Percentiles rank a stretch among this genome's conserved stretches.
Conservation (phyloP, 768 basidiomycete genomes). For the Omphalotus guepiniiformis region DNA sequence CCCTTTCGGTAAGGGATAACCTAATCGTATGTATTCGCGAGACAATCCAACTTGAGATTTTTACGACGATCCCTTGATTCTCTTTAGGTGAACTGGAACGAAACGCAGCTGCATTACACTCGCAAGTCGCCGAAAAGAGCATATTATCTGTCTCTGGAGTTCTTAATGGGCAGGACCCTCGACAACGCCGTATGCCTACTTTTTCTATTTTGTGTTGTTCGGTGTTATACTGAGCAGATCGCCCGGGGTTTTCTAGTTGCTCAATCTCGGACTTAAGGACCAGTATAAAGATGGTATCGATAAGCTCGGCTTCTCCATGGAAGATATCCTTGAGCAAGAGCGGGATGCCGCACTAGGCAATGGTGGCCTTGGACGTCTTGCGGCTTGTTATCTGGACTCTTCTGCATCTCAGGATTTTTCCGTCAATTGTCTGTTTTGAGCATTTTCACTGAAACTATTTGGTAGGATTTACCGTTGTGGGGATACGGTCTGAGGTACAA, state of each 20-base stretch:
- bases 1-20: constrained; percentile 83
- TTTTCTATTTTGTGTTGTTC: constrained; percentile 44
- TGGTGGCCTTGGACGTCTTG: constrained; percentile 92
- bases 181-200: constrained; percentile 50
- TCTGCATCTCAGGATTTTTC: constrained; percentile 73
- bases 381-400: constrained; percentile 97
- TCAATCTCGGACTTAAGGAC: constrained; percentile 85
- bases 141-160: constrained; percentile 96
- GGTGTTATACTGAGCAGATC: constrained; percentile 38
- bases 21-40: constrained; percentile 53
- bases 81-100: constrained; percentile 76
- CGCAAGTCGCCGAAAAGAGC: constrained; percentile 85
- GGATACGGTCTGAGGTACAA: constrained; percentile 92
- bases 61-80: constrained; percentile 6
- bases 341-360: constrained; percentile 95
- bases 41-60: constrained; percentile 1
- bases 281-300: constrained; percentile 63
- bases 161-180: constrained; percentile 79
- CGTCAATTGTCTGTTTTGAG: constrained; percentile 28
- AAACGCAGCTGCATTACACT: constrained; percentile 71
- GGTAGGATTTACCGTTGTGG: constrained; percentile 83
- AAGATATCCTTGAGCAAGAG: constrained; percentile 83
- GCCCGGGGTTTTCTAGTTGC: constrained; percentile 44
- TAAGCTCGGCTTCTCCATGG: constrained; percentile 85
- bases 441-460: no score